Evolutionary conservation across 208 protist species (phyloP), one percentile per base, ranked within the genome.

Genomic region (Crithidia acanthocephali): DNA sequence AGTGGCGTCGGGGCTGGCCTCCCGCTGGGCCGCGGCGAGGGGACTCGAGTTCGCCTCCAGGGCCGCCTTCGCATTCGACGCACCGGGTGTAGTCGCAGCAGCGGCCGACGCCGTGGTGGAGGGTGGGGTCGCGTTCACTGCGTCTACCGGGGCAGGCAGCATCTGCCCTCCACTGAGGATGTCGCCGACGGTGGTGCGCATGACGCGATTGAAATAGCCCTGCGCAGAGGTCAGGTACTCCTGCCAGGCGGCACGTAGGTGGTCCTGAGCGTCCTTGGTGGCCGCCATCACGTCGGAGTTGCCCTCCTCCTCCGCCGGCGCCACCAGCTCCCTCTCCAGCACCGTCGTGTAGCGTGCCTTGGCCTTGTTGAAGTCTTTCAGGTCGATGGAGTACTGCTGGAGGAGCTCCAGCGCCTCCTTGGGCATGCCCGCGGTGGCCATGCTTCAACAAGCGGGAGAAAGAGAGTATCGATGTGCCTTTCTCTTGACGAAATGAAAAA

Each of bases 361-460:
- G 5, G 91, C 91, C 71, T 87, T 91, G 40, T 66, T 80, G 48
- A 91, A 90, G 69, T 96, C 91, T 62, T 91, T 91, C 3, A 89
- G 51, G 63, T 96, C 86, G 66, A 96, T 87, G 57, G 51, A 53
- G 55, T 86, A 88, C 51, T 80, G 74, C 60, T 96, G 84, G 45
- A 96, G 74, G 23, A 94, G 57, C 59, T 87, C 74, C 61, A 89
- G 50, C 18, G 85, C 70, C 68, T 76, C 84, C 30, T 78, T 55
- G 33, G 79, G 72, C 25, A 95, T 76, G 52, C 52, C 69, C 20
- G 73, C 68, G 2, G 81, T 86, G 20, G 76, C 81, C 90, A 95
- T 95, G 35, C 35, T 40, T 40, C 11, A 13, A 13, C 8, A 40
- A 40, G 8, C 1, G 52, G 6, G 16, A 30, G 6, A 28, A 53